These are phyloP conservation scores for Candida rishiriensis DNA, from an alignment of 805 yeast species.

Conservation along the genomic window DNA sequence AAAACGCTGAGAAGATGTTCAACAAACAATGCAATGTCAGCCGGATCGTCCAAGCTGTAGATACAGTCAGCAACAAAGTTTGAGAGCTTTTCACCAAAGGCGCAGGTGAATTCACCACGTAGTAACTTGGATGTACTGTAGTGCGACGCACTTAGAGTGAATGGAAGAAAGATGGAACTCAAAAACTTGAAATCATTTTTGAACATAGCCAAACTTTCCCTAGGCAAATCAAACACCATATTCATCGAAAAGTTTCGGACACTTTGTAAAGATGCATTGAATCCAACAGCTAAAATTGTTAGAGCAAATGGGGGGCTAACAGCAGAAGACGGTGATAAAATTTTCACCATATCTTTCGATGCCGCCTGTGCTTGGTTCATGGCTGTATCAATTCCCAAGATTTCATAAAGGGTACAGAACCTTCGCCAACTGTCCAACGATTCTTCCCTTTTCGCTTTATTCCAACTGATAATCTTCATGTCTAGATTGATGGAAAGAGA, in stretches of 20 bases:
- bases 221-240: conserved; percentile 49
- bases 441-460: conserved; percentile 19
- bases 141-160: conserved; percentile 58
- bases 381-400: conserved; percentile 79
- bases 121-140: conserved; percentile 39
- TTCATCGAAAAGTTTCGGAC: conserved; percentile 61
- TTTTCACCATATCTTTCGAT: conserved; percentile 49
- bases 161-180: conserved; percentile 46
- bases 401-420: conserved; percentile 70
- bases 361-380: conserved; percentile 84
- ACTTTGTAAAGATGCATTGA: conserved; percentile 71
- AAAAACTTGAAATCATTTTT: conserved; percentile 38
- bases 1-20: conserved; percentile 42
- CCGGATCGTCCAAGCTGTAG: conserved; percentile 19
- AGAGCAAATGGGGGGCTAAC: conserved; percentile 72
- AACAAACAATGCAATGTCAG: conserved; percentile 12
- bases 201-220: conserved; percentile 42
- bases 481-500: conserved; percentile 33
- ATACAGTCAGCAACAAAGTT: conserved; percentile 40
- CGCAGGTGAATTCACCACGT: conserved; percentile 39
- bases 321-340: conserved; percentile 45
- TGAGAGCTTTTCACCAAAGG: conserved; percentile 51
- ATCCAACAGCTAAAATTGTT: conserved; percentile 69
- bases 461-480: conserved; percentile 42
- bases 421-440: conserved; percentile 61